A percentile compares a stretch with the other conserved stretches of the same genome.
phyloP scores from a whole-genome alignment of 306 rosid species.

The Medicago lupulina region DNA sequence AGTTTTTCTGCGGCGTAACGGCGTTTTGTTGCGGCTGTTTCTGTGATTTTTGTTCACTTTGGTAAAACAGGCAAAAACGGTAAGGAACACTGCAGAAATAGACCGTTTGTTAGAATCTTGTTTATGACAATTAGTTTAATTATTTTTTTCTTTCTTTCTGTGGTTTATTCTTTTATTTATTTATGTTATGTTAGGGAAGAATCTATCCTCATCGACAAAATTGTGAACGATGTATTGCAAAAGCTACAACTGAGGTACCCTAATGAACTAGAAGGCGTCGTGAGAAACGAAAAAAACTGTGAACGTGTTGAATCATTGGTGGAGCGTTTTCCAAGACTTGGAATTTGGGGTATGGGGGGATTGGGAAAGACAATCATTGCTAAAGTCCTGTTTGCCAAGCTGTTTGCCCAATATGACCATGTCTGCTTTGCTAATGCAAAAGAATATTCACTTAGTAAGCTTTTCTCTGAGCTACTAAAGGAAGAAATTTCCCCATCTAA shows the following conservation, averaged over 20 bases:
- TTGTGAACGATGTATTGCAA: conserved; percentile 34
- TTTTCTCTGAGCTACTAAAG: conserved; percentile 20
- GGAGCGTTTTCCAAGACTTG: neutral
- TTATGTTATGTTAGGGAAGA: neutral
- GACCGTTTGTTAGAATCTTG: too few species aligned
- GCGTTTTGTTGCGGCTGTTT: too few species aligned
- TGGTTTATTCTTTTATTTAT: too few species aligned
- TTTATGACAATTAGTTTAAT: too few species aligned
- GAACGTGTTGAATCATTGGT: neutral
- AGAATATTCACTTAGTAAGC: conserved; percentile 14
- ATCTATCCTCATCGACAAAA: neutral
- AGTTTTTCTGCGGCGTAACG: too few species aligned
- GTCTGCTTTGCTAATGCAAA: conserved; percentile 17
- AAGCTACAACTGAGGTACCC: neutral
- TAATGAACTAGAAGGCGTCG: neutral
- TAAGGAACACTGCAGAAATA: too few species aligned
- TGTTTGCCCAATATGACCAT: conserved; percentile 23
- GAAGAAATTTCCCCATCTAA: neutral
- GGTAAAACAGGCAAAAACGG: too few species aligned
- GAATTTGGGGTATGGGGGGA: conserved; percentile 50
- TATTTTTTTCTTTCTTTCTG: too few species aligned
- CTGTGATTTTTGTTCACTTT: too few species aligned
- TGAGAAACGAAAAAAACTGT: conserved; percentile 5
- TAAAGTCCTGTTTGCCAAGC: conserved; percentile 28
- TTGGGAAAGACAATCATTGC: conserved; percentile 49